Conservation (phyloP, 2,329 filamentous ascomycete species). For the Akanthomyces lecanii region DNA sequence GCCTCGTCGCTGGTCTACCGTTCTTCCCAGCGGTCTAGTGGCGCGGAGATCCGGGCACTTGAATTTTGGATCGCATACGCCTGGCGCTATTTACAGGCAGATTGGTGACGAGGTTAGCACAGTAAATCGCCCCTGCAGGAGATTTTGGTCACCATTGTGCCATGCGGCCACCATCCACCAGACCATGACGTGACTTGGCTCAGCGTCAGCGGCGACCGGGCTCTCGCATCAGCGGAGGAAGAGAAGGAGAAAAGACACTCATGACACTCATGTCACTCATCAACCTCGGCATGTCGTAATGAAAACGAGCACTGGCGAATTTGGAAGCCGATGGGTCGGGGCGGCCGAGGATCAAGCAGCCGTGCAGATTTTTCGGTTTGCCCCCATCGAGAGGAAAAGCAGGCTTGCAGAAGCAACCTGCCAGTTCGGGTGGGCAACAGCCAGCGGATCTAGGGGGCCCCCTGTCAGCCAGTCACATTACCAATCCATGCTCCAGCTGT, state of each 20-base stretch:
- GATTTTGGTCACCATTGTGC: background rate
- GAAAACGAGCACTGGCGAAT: background rate
- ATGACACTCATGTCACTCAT: background rate
- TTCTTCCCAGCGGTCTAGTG: background rate
- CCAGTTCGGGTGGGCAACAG: slow-evolving; percentile 5
- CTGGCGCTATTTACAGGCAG: slow-evolving; percentile 2
- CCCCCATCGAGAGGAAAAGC: background rate
- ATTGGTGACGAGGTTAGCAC: background rate
- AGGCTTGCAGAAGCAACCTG: slow-evolving; percentile 12
- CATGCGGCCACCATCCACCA: background rate
- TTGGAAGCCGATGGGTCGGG: background rate
- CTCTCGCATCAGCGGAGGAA: background rate
- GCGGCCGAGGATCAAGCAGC: background rate
- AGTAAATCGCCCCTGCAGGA: slow-evolving; percentile 5
- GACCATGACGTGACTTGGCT: background rate
- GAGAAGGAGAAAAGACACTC: background rate
- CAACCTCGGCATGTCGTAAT: background rate
- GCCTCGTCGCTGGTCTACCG: background rate
- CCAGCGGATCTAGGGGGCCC: background rate
- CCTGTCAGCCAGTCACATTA: slow-evolving; percentile 13
- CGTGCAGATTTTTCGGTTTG: slow-evolving; percentile 7
- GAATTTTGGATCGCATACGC: slow-evolving; percentile 2
- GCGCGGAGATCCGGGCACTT: slow-evolving; percentile 10
- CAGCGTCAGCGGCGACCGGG: background rate
- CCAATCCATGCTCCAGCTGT: slow-evolving; percentile 2